Evolutionary conservation across 192 early-diverging fungal genomes (phyloP).

Genomic region (Coemansia sp.): DNA sequence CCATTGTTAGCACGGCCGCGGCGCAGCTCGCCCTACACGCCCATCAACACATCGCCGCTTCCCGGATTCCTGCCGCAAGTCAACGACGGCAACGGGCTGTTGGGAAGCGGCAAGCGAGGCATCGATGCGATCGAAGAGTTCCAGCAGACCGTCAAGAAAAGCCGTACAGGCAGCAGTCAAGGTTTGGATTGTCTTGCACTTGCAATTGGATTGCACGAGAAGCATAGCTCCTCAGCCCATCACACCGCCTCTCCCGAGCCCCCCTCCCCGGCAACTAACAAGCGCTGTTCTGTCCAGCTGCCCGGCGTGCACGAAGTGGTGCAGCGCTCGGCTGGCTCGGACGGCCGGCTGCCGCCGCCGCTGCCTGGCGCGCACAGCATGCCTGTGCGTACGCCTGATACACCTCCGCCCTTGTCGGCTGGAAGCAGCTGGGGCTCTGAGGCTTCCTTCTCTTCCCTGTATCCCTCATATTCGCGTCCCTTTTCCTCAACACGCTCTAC

Average conservation of each 20-base stretch:
- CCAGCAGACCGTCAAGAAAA: conserved; percentile 50
- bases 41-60: conserved; percentile 31
- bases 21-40: conserved; percentile 42
- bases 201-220: conserved; percentile 52
- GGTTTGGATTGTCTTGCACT: conserved; percentile 58
- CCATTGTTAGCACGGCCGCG: conserved; percentile 20
- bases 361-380: conserved; percentile 19
- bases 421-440: conserved; percentile 40
- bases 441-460: conserved; percentile 18
- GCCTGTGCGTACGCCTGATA: conserved; percentile 8
- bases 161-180: conserved; percentile 47
- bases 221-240: conserved; percentile 29
- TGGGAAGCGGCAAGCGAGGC: conserved; percentile 34
- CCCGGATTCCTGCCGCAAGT: conserved; percentile 43
- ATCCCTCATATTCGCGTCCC: conserved; percentile 34
- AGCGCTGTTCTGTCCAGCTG: conserved; percentile 5
- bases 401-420: conserved; percentile 41
- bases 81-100: conserved; percentile 8
- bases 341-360: conserved; percentile 10
- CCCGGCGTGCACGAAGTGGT: conserved; percentile 12
- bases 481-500: conserved; percentile 47
- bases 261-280: not conserved
- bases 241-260: conserved; percentile 14
- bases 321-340: conserved; percentile 7
- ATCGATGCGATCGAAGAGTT: conserved; percentile 50